Conservation (phyloP, 2,329 filamentous ascomycete species). For the Ophiobolus disseminans region DNA sequence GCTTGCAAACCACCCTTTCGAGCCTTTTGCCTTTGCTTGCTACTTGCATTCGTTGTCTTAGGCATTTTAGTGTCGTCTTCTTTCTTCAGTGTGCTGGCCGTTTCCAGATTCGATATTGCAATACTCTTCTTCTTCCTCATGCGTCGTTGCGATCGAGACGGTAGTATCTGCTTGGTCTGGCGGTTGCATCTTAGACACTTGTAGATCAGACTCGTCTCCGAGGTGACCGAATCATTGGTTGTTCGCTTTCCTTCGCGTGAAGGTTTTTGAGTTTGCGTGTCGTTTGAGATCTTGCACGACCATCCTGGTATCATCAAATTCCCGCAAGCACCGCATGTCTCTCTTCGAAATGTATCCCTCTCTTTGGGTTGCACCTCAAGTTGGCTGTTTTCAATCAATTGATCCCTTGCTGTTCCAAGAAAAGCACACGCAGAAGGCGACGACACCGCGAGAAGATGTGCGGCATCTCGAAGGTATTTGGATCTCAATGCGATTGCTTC, state of each 20-base stretch:
- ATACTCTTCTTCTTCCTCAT: slow-evolving; percentile 17
- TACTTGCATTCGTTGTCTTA: slow-evolving; percentile 53
- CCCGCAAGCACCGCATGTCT: slow-evolving; percentile 49
- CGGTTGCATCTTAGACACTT: slow-evolving; percentile 42
- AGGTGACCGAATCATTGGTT: slow-evolving; percentile 12
- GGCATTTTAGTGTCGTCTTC: slow-evolving; percentile 22
- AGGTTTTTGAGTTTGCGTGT: background rate
- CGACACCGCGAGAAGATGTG: slow-evolving; percentile 36
- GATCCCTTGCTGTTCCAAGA: slow-evolving; percentile 38
- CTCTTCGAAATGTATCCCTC: slow-evolving; percentile 37
- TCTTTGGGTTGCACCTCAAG: slow-evolving; percentile 35
- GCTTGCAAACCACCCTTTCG: slow-evolving; percentile 63
- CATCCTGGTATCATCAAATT: slow-evolving; percentile 47
- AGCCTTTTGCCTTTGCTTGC: slow-evolving; percentile 63
- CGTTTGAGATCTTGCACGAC: slow-evolving; percentile 36
- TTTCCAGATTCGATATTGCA: slow-evolving; percentile 2
- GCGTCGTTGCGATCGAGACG: slow-evolving; percentile 25
- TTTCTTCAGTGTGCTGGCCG: slow-evolving; percentile 1
- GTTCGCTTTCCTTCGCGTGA: slow-evolving; percentile 6
- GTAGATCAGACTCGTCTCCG: slow-evolving; percentile 32
- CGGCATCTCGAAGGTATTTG: slow-evolving; percentile 44
- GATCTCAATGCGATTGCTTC: slow-evolving; percentile 30
- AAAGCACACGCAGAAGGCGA: slow-evolving; percentile 45
- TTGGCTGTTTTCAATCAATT: slow-evolving; percentile 38
- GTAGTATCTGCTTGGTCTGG: slow-evolving; percentile 35